Evolutionary conservation across 768 basidiomycete species (phyloP), one percentile per base, ranked within the genome.

Genomic region (Podaxis mareebaensis): DNA sequence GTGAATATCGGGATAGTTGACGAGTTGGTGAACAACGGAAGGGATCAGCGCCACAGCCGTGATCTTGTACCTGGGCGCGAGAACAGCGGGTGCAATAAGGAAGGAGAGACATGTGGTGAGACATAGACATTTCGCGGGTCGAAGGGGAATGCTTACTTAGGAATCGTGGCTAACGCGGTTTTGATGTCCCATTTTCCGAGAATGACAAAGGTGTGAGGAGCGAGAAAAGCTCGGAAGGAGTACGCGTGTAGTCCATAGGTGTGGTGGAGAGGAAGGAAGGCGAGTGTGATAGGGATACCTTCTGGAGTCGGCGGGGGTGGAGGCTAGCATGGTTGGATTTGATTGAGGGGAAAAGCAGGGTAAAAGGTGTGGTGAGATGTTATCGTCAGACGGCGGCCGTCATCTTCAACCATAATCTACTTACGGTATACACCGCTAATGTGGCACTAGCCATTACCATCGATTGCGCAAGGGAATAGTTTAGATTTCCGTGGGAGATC

Each of bases 221-320:
- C 20, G 13, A 84, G 66, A 54, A 85, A 80, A 0, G 77, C 65
- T 22, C 83, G 81, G 70, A 91, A 81, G 10, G 76, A 72, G 63
- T 81, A 79, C 0, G 74, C 58, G 60, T 88, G 82, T n/a, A 90
- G 75, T 1, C 83, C 92, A 66, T 85, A 90, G 0, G 80, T 75
- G 65, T 93, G 91, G 66, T 90, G 85, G 42, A 92, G 76, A 0
- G 91, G 91, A 1, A 93, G 73, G 64, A 86, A 85, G 0, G 79
- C 86, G 51, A 92, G 79, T 0, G 66, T 66, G 4, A 86, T 72
- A 2, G 85, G 83, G 3, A 80, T 70, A 30, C 79, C 80, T 59
- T 78, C 79, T 2, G 82, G 82, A 3, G 76, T 80, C 3, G 70
- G 67, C 28, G 76, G 78, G 6, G 68, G 68, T 33, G 76, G 76